Percentiles rank a stretch among this genome's conserved stretches.
Conservation (phyloP, 73 alveolate species). For the Paramecium caudatum region DNA sequence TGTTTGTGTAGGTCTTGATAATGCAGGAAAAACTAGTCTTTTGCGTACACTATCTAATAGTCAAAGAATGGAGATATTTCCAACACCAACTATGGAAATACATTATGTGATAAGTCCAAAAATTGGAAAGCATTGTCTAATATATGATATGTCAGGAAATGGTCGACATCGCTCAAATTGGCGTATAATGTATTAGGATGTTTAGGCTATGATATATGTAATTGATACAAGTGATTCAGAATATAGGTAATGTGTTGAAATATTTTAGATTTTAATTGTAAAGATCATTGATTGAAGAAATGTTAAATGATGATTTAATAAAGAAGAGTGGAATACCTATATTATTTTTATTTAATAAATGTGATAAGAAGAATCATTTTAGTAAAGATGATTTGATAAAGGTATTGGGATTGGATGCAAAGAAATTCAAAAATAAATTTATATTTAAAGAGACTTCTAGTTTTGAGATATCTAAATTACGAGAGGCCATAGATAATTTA, state of each 20-base stretch:
- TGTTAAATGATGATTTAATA: constrained; percentile 20
- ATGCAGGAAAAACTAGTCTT: constrained; percentile 54
- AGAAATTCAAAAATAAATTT: constrained; percentile 41
- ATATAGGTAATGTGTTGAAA: neutral
- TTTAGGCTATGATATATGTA: constrained; percentile 51
- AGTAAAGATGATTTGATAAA: constrained; percentile 22
- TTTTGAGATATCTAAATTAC: neutral
- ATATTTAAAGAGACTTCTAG: constrained; percentile 38
- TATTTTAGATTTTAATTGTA: neutral
- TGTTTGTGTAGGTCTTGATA: constrained; percentile 47
- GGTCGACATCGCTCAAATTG: constrained; percentile 35
- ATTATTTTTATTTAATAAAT: constrained; percentile 26
- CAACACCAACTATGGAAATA: constrained; percentile 58
- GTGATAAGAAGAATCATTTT: neutral
- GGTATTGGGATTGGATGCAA: constrained; percentile 14
- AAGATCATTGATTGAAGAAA: constrained; percentile 37
- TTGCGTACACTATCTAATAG: constrained; percentile 7
- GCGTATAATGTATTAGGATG: constrained; percentile 23
- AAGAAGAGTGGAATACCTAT: constrained; percentile 50
- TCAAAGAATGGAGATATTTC: constrained; percentile 60
- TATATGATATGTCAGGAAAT: constrained; percentile 54
- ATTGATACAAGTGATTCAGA: constrained; percentile 27
- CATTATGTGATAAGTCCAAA: constrained; percentile 9
- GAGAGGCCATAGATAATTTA: constrained; percentile 28
- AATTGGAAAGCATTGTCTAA: neutral